Conservation (phyloP, 306 rosid genomes). For the Sindora glabra region DNA sequence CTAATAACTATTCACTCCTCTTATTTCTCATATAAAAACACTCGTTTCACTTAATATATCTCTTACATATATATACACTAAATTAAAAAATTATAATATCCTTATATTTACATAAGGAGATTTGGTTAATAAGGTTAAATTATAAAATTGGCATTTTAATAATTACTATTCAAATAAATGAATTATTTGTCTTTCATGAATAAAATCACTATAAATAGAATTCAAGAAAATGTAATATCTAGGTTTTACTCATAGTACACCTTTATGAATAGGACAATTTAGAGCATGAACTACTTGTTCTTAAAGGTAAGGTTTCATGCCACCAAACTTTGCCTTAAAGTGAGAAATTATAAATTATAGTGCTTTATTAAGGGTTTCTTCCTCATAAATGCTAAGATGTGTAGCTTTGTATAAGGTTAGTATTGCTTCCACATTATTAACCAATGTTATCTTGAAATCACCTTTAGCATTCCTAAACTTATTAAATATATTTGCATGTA, state of each 20-base stretch:
- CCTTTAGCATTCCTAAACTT: not conserved
- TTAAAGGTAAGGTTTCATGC: not conserved
- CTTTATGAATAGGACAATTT: not conserved
- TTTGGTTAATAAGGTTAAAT: too few relatives aligned
- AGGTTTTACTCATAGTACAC: not conserved
- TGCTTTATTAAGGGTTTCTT: not conserved
- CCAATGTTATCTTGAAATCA: not conserved
- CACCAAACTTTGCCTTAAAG: not conserved
- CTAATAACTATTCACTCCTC: too few relatives aligned
- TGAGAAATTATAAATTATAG: not conserved
- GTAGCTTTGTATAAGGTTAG: constrained; percentile 3
- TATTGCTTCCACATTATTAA: not conserved
- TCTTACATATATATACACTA: too few relatives aligned
- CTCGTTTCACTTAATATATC: too few relatives aligned
- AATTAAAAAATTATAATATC: too few relatives aligned
- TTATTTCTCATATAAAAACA: too few relatives aligned
- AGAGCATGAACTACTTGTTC: not conserved
- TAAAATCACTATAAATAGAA: too few relatives aligned
- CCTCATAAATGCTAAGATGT: not conserved
- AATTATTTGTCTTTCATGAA: too few relatives aligned
- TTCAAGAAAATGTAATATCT: not conserved
- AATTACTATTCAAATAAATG: too few relatives aligned
- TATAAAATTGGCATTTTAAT: too few relatives aligned
- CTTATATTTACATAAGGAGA: too few relatives aligned
- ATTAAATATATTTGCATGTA: not conserved